Evolutionary conservation across 2,329 filamentous ascomycete genomes (phyloP).

Genomic region (Aspergillus vadensis): DNA sequence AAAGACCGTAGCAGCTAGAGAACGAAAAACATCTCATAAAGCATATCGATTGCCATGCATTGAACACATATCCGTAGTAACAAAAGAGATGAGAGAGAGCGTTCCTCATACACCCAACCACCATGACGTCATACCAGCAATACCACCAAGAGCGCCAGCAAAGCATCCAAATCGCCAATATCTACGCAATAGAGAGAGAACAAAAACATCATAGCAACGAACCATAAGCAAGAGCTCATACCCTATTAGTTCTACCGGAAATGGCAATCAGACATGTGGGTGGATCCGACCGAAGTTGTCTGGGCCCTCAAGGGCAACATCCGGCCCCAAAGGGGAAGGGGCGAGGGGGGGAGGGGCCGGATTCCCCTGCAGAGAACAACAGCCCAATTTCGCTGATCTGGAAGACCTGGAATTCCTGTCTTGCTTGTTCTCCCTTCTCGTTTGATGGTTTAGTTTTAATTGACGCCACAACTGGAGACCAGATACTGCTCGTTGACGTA

Average conservation of each 20-base stretch:
- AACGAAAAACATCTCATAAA: background rate
- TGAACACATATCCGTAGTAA: background rate
- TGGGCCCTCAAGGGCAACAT: background rate
- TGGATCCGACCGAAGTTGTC: background rate
- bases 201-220: background rate
- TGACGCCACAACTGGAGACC: slow-evolving; percentile 5
- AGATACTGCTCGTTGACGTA: slow-evolving; percentile 16
- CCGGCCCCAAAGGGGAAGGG: too few relatives aligned
- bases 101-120: background rate
- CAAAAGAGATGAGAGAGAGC: background rate
- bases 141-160: background rate
- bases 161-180: background rate
- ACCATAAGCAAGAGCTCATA: background rate
- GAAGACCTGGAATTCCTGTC: background rate
- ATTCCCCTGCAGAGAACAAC: background rate
- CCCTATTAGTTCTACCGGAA: background rate
- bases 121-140: slow-evolving; percentile 1
- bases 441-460: background rate
- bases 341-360: background rate
- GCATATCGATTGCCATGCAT: background rate
- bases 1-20: background rate
- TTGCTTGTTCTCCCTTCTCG: background rate
- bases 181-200: background rate
- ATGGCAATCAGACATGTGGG: slow-evolving; percentile 2
- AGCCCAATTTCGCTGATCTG: background rate